These are phyloP conservation scores for Aspergillus piperis DNA, from an alignment of 2,329 filamentous ascomycete species.

Conservation along the genomic window DNA sequence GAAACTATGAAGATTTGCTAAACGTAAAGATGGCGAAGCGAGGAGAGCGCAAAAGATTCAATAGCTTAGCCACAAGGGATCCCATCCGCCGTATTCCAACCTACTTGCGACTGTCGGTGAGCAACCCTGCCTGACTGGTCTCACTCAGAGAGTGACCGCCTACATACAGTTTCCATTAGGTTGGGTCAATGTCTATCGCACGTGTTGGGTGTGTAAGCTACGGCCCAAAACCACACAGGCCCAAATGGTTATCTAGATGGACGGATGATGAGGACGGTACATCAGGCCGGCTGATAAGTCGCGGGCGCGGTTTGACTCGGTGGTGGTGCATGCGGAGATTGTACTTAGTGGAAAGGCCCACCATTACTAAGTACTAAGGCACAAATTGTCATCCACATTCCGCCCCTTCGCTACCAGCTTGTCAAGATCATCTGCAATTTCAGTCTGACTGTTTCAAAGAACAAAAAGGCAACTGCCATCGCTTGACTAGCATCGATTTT, in stretches of 20 bases:
- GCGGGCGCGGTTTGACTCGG: not conserved
- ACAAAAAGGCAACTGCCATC: not conserved
- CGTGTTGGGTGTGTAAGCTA: not conserved
- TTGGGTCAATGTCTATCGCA: not conserved
- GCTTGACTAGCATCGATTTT: not conserved
- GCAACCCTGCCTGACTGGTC: not conserved
- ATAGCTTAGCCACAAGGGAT: slow-evolving; percentile 15
- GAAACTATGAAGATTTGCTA: not conserved
- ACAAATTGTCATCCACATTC: not conserved
- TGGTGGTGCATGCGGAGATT: not conserved
- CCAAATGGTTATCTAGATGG: not conserved
- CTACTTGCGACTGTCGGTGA: slow-evolving; percentile 2
- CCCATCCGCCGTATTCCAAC: not conserved
- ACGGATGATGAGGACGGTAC: not conserved
- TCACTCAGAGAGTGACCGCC: not conserved
- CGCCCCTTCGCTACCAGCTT: too few species aligned
- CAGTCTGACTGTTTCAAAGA: too few species aligned
- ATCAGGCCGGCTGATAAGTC: not conserved
- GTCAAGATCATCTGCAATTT: too few species aligned
- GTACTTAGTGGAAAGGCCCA: not conserved
- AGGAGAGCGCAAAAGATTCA: slow-evolving; percentile 16
- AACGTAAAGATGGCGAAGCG: slow-evolving; percentile 7
- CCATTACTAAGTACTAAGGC: not conserved
- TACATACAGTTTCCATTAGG: not conserved
- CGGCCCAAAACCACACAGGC: not conserved